Conservation (phyloP, 768 basidiomycete genomes). For the Xerocomellus amylosporus region DNA sequence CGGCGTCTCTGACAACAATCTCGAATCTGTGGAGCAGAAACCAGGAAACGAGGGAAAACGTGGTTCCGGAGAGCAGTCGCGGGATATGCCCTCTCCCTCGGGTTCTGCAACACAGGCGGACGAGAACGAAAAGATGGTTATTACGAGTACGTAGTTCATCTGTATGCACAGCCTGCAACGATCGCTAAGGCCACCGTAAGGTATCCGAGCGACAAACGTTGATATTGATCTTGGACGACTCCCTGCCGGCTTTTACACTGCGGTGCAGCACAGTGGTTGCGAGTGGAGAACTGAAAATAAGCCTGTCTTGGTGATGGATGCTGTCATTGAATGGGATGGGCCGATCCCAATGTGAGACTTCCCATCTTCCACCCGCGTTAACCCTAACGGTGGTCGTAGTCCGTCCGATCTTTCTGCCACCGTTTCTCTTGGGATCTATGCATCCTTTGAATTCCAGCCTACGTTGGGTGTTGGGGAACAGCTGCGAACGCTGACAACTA, state of each 20-base stretch:
- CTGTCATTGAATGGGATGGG: constrained; percentile 1
- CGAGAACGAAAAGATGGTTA: too few species aligned
- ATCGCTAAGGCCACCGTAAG: background rate
- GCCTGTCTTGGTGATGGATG: background rate
- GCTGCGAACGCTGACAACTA: background rate
- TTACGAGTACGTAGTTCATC: too few species aligned
- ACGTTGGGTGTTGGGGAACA: constrained; percentile 3
- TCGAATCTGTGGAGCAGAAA: too few species aligned
- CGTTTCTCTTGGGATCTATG: background rate
- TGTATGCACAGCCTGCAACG: background rate
- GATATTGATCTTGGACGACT: background rate
- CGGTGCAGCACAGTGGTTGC: background rate
- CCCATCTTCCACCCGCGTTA: background rate
- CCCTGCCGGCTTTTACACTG: background rate
- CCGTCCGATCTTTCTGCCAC: constrained; percentile 1
- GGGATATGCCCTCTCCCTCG: too few species aligned
- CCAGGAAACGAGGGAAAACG: too few species aligned
- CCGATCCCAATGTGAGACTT: constrained; percentile 1
- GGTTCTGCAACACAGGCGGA: too few species aligned
- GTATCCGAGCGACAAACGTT: constrained; percentile 1
- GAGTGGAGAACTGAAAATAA: background rate
- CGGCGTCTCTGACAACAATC: too few species aligned
- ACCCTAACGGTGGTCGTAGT: background rate
- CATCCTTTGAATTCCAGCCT: constrained; percentile 2
- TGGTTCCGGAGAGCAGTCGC: too few species aligned